These are phyloP conservation scores for Lodderomyces oxycetoniae DNA, from an alignment of 1,139 yeast genomes.

Conservation along the genomic window DNA sequence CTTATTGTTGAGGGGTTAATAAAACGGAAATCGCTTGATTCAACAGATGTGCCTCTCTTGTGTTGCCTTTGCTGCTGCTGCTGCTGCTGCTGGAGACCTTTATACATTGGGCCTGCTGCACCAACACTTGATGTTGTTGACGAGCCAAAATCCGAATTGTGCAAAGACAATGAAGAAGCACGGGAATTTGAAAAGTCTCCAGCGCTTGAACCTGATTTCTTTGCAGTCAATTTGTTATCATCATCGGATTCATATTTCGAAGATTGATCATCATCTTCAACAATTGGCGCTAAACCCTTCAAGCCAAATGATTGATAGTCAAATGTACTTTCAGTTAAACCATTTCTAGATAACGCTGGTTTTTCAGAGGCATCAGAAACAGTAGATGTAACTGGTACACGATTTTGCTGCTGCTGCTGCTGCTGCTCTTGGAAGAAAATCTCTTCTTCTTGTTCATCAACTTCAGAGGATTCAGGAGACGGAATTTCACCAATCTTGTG, in stretches of 20 bases:
- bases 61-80: conserved; percentile 1
- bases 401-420: conserved; percentile 1
- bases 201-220: conserved; percentile 5
- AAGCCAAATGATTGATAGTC: conserved; percentile 31
- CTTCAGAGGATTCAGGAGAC: conserved; percentile 13
- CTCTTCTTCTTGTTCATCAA: conserved; percentile 14
- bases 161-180: conserved; percentile 39
- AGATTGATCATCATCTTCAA: conserved; percentile 32
- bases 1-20: conserved; percentile 5
- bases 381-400: conserved; percentile 3
- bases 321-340: conserved; percentile 17
- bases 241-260: conserved; percentile 36
- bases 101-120: conserved; percentile 2
- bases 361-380: conserved; percentile 13
- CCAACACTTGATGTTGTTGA: conserved; percentile 20
- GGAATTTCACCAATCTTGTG: conserved; percentile 6
- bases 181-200: conserved; percentile 20
- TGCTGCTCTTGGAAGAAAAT: conserved; percentile 7
- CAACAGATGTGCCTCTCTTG: conserved; percentile 9
- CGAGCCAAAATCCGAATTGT: conserved; percentile 34
- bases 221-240: conserved; percentile 21
- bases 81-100: conserved; percentile 3
- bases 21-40: conserved; percentile 11
- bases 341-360: conserved; percentile 14
- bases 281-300: conserved; percentile 39